Conservation (phyloP, 164 flowering plant genomes). For the Chimonanthus salicifolius region DNA sequence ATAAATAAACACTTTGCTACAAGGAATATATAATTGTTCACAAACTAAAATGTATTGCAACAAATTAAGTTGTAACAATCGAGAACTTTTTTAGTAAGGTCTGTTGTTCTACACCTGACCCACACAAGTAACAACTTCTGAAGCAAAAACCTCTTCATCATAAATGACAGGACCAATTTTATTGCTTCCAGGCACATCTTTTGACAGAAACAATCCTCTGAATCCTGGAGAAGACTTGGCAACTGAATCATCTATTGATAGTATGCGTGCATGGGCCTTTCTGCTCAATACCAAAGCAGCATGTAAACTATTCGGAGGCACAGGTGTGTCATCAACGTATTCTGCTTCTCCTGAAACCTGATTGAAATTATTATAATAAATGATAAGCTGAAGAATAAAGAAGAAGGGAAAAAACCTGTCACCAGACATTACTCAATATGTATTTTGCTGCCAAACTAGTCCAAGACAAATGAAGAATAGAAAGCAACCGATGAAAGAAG, state of each 20-base stretch:
- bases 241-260: constrained; percentile 63
- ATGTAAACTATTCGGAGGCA: constrained; percentile 72
- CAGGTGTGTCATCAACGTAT: constrained; percentile 72
- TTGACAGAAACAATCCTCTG: constrained; percentile 68
- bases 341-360: constrained; percentile 95
- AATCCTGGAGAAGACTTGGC: constrained; percentile 76
- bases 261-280: constrained; percentile 84
- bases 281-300: constrained; percentile 75
- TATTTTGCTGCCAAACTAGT: too few species aligned
- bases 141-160: constrained; percentile 89
- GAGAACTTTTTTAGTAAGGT: not conserved
- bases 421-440: too few species aligned
- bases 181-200: constrained; percentile 76
- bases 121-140: constrained; percentile 79
- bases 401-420: too few species aligned
- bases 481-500: too few species aligned
- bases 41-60: not conserved
- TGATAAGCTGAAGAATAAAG: not conserved
- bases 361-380: constrained; percentile 9
- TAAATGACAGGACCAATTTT: constrained; percentile 55
- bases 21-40: not conserved
- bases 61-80: not conserved
- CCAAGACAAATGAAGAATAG: too few species aligned
- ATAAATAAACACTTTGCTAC: not conserved
- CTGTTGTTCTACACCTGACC: constrained; percentile 71